Percentiles rank a stretch among this genome's conserved stretches.
These are phyloP conservation scores for Fragaria vesca DNA, from an alignment of 306 rosid genomes.

Conservation along the genomic window DNA sequence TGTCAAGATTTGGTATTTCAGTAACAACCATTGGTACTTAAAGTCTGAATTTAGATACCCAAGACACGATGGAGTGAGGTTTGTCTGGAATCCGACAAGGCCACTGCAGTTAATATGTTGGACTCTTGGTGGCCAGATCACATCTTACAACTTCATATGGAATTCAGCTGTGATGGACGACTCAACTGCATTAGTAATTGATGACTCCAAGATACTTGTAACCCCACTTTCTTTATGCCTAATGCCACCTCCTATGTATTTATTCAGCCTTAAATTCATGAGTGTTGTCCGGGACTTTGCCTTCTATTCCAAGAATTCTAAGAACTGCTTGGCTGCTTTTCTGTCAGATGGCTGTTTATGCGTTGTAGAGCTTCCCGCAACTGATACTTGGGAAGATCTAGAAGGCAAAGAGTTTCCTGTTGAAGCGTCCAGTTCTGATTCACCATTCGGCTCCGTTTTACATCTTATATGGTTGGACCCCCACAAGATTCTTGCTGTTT, in stretches of 20 bases:
- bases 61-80: slow-evolving; percentile 61
- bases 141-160: slow-evolving; percentile 73
- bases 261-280: slow-evolving; percentile 70
- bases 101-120: slow-evolving; percentile 82
- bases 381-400: slow-evolving; percentile 87
- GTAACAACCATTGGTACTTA: slow-evolving; percentile 90
- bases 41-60: slow-evolving; percentile 78
- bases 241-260: slow-evolving; percentile 91
- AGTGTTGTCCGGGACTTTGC: slow-evolving; percentile 64
- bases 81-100: slow-evolving; percentile 78
- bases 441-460: slow-evolving; percentile 53
- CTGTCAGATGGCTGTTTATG: slow-evolving; percentile 75
- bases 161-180: slow-evolving; percentile 64
- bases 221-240: slow-evolving; percentile 71
- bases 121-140: slow-evolving; percentile 78
- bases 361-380: slow-evolving; percentile 71
- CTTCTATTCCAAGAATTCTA: slow-evolving; percentile 57
- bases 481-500: slow-evolving; percentile 62
- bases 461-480: slow-evolving; percentile 86
- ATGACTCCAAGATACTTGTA: slow-evolving; percentile 60
- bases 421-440: slow-evolving; percentile 53
- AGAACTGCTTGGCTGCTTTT: slow-evolving; percentile 64
- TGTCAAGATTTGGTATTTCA: slow-evolving; percentile 76
- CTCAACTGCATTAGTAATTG: slow-evolving; percentile 73
- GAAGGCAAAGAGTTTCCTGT: slow-evolving; percentile 73